Evolutionary conservation across 73 alveolate genomes (phyloP).

Genomic region (Stentor coeruleus): DNA sequence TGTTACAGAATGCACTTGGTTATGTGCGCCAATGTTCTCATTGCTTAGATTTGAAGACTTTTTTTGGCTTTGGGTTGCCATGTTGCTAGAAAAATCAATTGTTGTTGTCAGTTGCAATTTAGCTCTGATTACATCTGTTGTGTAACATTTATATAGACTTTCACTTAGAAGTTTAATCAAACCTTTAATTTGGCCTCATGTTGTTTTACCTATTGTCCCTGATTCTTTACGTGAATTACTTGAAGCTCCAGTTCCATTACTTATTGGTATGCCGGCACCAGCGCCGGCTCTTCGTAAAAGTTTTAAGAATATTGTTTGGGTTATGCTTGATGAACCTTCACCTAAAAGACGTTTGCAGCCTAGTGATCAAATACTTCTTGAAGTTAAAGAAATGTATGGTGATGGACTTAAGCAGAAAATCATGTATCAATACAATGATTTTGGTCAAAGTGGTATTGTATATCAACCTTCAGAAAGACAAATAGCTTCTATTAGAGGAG

Average conservation of each 20-base stretch:
- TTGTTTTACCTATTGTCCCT: conserved; percentile 55
- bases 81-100: conserved; percentile 28
- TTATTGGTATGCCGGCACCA: conserved; percentile 39
- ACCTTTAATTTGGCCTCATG: conserved; percentile 67
- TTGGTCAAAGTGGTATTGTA: background rate
- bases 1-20: background rate
- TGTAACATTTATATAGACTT: conserved; percentile 28
- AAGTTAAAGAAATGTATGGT: background rate
- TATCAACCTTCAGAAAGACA: background rate
- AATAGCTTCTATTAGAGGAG: background rate
- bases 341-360: conserved; percentile 7
- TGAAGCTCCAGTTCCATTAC: conserved; percentile 66
- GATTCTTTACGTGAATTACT: conserved; percentile 46
- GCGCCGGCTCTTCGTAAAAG: conserved; percentile 12
- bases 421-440: background rate
- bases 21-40: conserved; percentile 47
- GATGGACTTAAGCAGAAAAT: background rate
- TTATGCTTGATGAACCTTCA: conserved; percentile 21
- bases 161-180: conserved; percentile 40
- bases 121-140: conserved; percentile 9
- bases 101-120: conserved; percentile 4
- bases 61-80: conserved; percentile 32
- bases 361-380: background rate
- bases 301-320: background rate
- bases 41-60: conserved; percentile 38